Evolutionary conservation across 2,329 filamentous ascomycete species (phyloP), one percentile per base, ranked within the genome.

Genomic region (Knufia fluminis): DNA sequence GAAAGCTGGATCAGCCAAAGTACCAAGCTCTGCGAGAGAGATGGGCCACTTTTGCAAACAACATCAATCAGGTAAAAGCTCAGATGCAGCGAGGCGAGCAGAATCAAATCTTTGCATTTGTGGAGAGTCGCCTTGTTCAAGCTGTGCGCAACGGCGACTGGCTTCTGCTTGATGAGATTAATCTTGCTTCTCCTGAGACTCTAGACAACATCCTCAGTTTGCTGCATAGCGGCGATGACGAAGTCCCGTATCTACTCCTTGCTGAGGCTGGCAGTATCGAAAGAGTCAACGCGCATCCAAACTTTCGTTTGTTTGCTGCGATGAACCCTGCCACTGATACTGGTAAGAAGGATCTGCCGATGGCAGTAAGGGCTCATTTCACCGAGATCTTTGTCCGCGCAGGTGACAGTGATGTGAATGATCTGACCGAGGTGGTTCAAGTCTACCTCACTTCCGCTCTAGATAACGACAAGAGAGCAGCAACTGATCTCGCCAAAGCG

Each of bases 311-410:
- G 12, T 98, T 99, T 62, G 94, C 87, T 46, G 92, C 94, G 23
- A 99, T 99, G 92, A 99, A 99, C 62, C 92, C 92, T 24, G 92
- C 92, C 3, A 98, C 92, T 2, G 92, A 99, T 70, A 82, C 96
- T 49, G 92, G 94, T 53, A 99, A 98, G 69, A 83, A 91, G 49
- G 92, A 98, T 65, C 72, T 99, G 14, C 89, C 91, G 0, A 81
- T 86, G 48, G 90, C 91, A 1, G 80, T 97, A 38, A 78, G 91
- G 49, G 94, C 90, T 7, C 80, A 90, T 43, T 99, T 99, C 62
- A 97, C 92, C 0, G 92, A 99, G 66, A 75, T 98, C 19, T 98
- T 94, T 63, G 89, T 98, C 20, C 81, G 87, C 48, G 92, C 88
- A 57, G 91, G 92, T 0, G 92, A 99, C 63, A 80, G 76, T 51